phyloP scores from a whole-genome alignment of 345 rosid species.

The Citropsis articulata region DNA sequence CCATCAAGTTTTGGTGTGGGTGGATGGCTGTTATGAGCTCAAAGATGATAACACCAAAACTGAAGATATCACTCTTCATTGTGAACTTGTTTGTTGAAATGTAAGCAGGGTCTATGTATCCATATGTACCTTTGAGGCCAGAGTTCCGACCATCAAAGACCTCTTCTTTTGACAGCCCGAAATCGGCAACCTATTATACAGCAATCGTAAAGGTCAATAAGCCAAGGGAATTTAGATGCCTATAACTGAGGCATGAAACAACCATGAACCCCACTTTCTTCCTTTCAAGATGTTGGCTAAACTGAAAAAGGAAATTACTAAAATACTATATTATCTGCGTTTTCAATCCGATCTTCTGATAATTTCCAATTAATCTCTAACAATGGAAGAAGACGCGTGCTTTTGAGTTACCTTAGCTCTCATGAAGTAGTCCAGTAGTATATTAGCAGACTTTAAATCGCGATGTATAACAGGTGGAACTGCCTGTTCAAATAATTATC shows the following conservation, averaged over 20 bases:
- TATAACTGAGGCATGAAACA: not conserved
- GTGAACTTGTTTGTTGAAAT: conserved; percentile 81
- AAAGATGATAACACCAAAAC: conserved; percentile 86
- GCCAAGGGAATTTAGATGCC: no score
- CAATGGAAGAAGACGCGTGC: not conserved
- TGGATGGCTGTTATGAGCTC: conserved; percentile 94
- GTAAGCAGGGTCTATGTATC: conserved; percentile 85
- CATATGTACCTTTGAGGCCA: conserved; percentile 89
- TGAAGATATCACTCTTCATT: conserved; percentile 81
- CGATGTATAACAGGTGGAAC: conserved; percentile 95
- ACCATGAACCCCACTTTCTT: not conserved
- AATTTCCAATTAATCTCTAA: not conserved
- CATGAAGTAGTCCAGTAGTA: conserved; percentile 79
- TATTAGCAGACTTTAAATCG: conserved; percentile 93
- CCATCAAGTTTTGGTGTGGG: conserved; percentile 93
- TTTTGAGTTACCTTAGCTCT: conserved; percentile 65
- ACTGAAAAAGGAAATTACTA: not conserved
- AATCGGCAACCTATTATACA: conserved; percentile 77
- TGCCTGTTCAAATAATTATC: conserved; percentile 48
- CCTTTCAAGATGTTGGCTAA: not conserved
- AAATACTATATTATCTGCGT: not conserved
- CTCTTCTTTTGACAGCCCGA: conserved; percentile 91
- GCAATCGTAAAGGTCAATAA: conserved; percentile 5
- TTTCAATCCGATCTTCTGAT: not conserved
- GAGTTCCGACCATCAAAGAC: conserved; percentile 68